phyloP scores from a whole-genome alignment of 352 stramenopile species.

The Halophytophthora batemanensis region DNA sequence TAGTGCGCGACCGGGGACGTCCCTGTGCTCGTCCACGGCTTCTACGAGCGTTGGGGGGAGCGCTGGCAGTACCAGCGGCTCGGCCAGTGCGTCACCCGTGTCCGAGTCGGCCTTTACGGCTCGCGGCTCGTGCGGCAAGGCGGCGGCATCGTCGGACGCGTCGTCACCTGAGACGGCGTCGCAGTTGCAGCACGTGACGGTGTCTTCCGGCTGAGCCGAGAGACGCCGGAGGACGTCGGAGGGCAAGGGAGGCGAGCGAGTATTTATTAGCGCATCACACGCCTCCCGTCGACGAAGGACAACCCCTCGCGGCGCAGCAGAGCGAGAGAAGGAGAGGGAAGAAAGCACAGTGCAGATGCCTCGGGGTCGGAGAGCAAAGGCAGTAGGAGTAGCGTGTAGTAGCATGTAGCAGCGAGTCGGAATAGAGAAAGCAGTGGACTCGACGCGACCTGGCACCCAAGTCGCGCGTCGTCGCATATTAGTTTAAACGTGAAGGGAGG shows the following conservation, averaged over 20 bases:
- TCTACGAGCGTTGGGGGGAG: slow-evolving; percentile 20
- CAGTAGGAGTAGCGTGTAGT: slow-evolving; percentile 21
- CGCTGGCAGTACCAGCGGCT: slow-evolving; percentile 27
- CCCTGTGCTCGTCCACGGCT: slow-evolving; percentile 20
- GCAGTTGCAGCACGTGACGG: slow-evolving; percentile 64
- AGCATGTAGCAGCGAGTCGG: slow-evolving; percentile 15
- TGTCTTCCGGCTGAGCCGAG: slow-evolving; percentile 59
- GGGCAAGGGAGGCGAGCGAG: slow-evolving; percentile 23
- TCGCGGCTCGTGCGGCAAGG: slow-evolving; percentile 43
- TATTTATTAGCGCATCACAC: slow-evolving; percentile 56
- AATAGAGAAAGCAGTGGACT: slow-evolving; percentile 31
- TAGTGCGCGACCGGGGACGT: slow-evolving; percentile 20
- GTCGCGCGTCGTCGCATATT: slow-evolving; percentile 17
- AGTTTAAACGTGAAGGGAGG: slow-evolving; percentile 22
- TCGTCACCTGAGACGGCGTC: slow-evolving; percentile 48
- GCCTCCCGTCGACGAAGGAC: slow-evolving; percentile 22
- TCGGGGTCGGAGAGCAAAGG: slow-evolving; percentile 6
- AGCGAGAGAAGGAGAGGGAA: slow-evolving; percentile 10
- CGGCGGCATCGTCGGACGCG: slow-evolving; percentile 33
- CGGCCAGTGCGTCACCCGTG: slow-evolving; percentile 24
- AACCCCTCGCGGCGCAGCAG: slow-evolving; percentile 17
- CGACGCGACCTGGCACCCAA: slow-evolving; percentile 13
- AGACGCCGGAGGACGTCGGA: neutral
- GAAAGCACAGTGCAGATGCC: slow-evolving; percentile 1
- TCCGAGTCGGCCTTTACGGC: slow-evolving; percentile 28